Base-by-base conservation (phyloP, 164 flowering plant genomes). In the Chimonanthus praecox region DNA sequence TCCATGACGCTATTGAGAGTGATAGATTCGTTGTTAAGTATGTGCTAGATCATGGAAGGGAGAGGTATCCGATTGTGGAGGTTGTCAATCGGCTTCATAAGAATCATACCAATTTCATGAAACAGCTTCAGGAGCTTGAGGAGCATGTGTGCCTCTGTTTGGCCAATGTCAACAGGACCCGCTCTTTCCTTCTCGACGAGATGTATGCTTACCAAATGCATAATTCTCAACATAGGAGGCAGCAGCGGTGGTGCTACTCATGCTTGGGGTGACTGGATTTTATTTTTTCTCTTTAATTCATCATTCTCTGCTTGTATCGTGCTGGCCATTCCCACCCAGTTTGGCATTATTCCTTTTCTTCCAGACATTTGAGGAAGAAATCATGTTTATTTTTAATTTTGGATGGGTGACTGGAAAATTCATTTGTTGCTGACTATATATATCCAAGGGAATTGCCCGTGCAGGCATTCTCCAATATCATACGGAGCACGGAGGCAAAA, bases 61-160 rank as follows among this genome's bases (percentile, higher is more conserved):
- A 91, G 54, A 80, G 67, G 77, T 77, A 83, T 77, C 73, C 83
- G 2, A 84, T 88, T 47, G 83, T 80, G 60, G 90, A 84, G 79
- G 87, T 91, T 44, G 78, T 87, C 73, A 88, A 86, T 78, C 95
- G 83, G 79, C 88, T 94, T 3, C 49, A 77, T 11, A 89, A 79
- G 76, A 90, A 78, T 69, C 85, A 82, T 13, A 49, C 58, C 15
- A 83, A 78, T 77, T 82, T 90, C 48, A 49, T 76, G 0, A 54
- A 76, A 20, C 88, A 85, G 79, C 87, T 91, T 5, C 69, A 76
- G 71, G 91, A 87, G 71, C 90, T 94, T 15, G 98, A 90, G 75
- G 92, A 89, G 49, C 92, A 88, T 69, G 70, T 88, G 46, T 89
- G 87, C 78, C 87, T 89, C 6, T 88, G 88, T 75, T 86, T 90